Conservation (phyloP, 2,329 filamentous ascomycete genomes). For the Neofusicoccum umdonicola region DNA sequence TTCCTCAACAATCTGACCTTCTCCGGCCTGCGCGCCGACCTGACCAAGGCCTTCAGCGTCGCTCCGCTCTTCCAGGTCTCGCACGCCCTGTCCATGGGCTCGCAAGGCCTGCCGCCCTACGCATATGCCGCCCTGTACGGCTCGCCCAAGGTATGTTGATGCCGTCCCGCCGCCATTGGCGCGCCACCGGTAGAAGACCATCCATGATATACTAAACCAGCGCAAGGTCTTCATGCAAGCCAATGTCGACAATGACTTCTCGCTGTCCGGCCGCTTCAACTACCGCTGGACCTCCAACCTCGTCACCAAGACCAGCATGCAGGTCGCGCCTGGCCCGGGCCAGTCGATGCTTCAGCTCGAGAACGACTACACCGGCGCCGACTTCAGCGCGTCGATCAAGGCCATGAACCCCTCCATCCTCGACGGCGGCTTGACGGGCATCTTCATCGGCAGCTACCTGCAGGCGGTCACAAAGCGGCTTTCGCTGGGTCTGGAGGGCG, state of each 20-base stretch:
- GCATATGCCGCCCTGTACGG: constrained; percentile 93
- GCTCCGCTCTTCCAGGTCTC: constrained; percentile 94
- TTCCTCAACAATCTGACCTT: constrained; percentile 97
- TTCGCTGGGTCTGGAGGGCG: constrained; percentile 82
- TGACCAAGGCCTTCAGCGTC: constrained; percentile 95
- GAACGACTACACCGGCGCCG: constrained; percentile 88
- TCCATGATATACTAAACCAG: constrained; percentile 24
- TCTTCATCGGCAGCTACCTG: constrained; percentile 92
- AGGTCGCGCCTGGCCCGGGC: constrained; percentile 72
- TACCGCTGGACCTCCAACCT: constrained; percentile 80
- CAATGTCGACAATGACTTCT: constrained; percentile 88
- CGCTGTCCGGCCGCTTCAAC: constrained; percentile 86
- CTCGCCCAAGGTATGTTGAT: constrained; percentile 73
- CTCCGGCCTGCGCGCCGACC: constrained; percentile 88
- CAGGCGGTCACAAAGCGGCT: constrained; percentile 87
- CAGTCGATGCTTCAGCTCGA: constrained; percentile 92
- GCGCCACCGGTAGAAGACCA: not conserved
- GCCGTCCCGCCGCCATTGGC: constrained; percentile 2
- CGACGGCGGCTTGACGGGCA: constrained; percentile 89
- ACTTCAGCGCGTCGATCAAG: constrained; percentile 93
- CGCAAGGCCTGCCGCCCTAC: constrained; percentile 87
- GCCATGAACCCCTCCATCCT: constrained; percentile 92
- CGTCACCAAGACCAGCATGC: constrained; percentile 82
- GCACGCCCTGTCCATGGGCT: constrained; percentile 92
- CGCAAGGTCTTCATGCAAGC: constrained; percentile 88